Evolutionary conservation across 257 asterid genomes (phyloP).

Genomic region (Salvia rosmarinus): DNA sequence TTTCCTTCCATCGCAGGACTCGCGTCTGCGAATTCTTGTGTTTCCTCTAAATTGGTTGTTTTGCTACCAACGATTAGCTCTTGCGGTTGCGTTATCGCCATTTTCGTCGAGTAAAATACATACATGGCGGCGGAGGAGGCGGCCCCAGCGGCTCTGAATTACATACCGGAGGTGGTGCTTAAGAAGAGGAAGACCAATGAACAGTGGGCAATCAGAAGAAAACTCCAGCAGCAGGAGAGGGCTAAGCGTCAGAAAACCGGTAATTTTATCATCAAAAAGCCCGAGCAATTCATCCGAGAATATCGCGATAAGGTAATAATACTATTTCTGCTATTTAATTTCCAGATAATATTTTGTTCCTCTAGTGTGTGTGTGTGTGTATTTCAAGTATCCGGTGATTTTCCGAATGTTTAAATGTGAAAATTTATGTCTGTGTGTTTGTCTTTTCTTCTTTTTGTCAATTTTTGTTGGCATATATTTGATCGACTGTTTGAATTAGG

Average conservation of each 20-base stretch:
- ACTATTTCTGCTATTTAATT: neutral
- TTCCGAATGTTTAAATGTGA: neutral
- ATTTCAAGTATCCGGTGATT: neutral
- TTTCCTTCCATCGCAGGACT: neutral
- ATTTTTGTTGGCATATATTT: neutral
- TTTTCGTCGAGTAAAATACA: neutral
- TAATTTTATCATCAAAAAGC: constrained; percentile 64
- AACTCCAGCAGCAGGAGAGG: constrained; percentile 67
- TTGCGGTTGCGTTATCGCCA: neutral
- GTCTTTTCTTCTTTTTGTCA: neutral
- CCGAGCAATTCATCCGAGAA: constrained; percentile 83
- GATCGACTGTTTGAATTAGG: neutral
- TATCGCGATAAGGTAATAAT: constrained; percentile 65
- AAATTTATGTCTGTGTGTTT: neutral
- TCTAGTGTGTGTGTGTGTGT: neutral
- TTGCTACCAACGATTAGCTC: neutral
- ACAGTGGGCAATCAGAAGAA: constrained; percentile 83
- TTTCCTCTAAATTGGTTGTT: neutral
- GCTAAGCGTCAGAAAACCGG: constrained; percentile 57
- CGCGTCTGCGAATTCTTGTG: neutral
- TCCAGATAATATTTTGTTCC: neutral
- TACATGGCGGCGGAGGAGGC: constrained; percentile 62
- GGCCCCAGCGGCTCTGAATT: constrained; percentile 51
- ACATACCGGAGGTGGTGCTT: constrained; percentile 78
- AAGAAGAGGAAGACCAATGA: constrained; percentile 94